These are phyloP conservation scores for Amaranthus palmeri DNA, from an alignment of 148 eudicot genomes.

Conservation along the genomic window DNA sequence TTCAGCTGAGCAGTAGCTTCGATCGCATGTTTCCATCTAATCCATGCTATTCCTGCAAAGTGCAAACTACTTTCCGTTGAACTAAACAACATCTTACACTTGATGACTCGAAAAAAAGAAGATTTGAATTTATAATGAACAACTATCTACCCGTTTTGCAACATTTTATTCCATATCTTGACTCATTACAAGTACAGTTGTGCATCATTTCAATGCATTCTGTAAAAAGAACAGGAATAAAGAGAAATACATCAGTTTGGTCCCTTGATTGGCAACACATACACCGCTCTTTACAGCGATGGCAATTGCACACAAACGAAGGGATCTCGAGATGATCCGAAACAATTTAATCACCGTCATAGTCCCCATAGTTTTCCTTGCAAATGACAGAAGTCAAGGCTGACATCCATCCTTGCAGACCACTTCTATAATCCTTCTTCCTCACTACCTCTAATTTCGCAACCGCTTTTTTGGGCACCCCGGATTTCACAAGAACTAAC, in stretches of 20 bases:
- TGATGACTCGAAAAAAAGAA: too few species aligned
- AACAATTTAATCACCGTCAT: conserved; percentile 17
- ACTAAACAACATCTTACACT: too few species aligned
- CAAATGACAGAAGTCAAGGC: conserved; percentile 48
- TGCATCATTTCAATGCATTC: conserved; percentile 1
- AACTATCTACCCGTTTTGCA: background rate
- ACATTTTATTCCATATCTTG: background rate
- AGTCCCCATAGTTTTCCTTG: conserved; percentile 10
- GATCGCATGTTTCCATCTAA: too few species aligned
- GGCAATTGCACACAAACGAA: background rate
- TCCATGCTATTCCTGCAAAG: too few species aligned
- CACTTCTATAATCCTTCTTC: conserved; percentile 40
- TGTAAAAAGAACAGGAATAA: background rate
- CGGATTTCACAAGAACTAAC: conserved; percentile 55
- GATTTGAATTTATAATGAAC: background rate
- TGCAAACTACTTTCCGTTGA: too few species aligned
- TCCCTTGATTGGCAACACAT: background rate
- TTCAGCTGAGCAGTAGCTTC: too few species aligned
- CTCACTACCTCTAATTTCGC: conserved; percentile 53
- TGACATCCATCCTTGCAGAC: conserved; percentile 55
- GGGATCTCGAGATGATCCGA: background rate
- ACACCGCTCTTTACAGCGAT: background rate
- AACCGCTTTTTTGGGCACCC: conserved; percentile 57
- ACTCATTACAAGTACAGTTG: background rate
- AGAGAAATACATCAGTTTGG: background rate